phyloP scores from a whole-genome alignment of 768 basidiomycete species.

The Boletus edulis region DNA sequence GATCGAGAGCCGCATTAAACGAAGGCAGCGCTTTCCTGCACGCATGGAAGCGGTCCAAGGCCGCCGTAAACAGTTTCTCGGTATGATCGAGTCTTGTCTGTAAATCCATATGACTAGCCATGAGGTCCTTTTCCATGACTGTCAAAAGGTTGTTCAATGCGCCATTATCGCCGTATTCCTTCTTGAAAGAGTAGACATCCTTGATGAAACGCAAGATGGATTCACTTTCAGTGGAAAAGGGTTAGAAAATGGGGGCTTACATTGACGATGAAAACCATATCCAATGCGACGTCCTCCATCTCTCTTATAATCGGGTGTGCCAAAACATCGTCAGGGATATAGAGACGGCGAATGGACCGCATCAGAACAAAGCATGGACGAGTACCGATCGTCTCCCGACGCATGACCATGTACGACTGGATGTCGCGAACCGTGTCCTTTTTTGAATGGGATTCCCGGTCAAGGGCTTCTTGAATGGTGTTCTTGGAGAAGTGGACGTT shows the following conservation, averaged over 20 bases:
- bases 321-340: constrained; percentile 24
- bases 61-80: constrained; percentile 18
- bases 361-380: constrained; percentile 29
- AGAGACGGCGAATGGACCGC: constrained; percentile 27
- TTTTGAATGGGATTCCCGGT: constrained; percentile 22
- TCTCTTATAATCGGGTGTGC: constrained; percentile 20
- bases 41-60: constrained; percentile 21
- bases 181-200: constrained; percentile 32
- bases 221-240: not conserved
- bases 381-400: constrained; percentile 29
- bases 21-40: constrained; percentile 22
- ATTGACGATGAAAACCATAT: constrained; percentile 28
- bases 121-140: constrained; percentile 25
- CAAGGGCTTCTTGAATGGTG: constrained; percentile 24
- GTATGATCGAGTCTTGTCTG: constrained; percentile 23
- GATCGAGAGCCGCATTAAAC: constrained; percentile 14
- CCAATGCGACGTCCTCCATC: constrained; percentile 27
- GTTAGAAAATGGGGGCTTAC: constrained; percentile 3
- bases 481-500: constrained; percentile 21
- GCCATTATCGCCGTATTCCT: constrained; percentile 27
- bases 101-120: constrained; percentile 21
- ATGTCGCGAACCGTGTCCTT: constrained; percentile 13
- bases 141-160: constrained; percentile 29
- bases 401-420: constrained; percentile 28
- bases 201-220: not conserved